These are phyloP conservation scores for Lycium ferocissimum DNA, from an alignment of 257 asterid genomes.

Conservation along the genomic window DNA sequence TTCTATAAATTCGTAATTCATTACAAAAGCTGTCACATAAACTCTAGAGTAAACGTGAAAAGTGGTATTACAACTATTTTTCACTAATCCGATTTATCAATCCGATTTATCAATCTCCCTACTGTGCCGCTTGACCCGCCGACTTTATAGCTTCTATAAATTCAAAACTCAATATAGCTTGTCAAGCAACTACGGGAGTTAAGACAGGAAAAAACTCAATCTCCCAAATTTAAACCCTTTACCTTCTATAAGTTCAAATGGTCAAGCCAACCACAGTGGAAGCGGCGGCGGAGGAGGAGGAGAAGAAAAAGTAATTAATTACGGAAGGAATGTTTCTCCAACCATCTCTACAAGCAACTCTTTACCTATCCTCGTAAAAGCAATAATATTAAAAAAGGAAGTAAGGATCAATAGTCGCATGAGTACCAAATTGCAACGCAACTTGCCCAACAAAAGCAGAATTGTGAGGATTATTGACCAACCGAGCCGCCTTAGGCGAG, in stretches of 20 bases:
- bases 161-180: constrained; percentile 15
- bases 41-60: neutral
- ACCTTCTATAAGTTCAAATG: neutral
- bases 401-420: neutral
- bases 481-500: neutral
- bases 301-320: constrained; percentile 9
- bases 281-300: neutral
- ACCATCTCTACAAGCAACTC: constrained; percentile 22
- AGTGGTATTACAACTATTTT: neutral
- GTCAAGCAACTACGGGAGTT: constrained; percentile 3
- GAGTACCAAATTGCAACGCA: neutral
- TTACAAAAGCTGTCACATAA: neutral
- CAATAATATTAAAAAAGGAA: neutral
- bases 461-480: neutral
- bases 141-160: neutral
- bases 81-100: neutral
- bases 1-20: neutral
- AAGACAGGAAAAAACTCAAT: neutral
- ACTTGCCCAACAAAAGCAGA: neutral
- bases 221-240: constrained; percentile 3
- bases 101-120: neutral
- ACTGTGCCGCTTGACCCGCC: neutral
- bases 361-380: neutral
- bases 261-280: constrained; percentile 15
- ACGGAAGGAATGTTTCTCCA: constrained; percentile 22